Conservation (phyloP, 306 rosid species). For the Adenanthera pavonina region DNA sequence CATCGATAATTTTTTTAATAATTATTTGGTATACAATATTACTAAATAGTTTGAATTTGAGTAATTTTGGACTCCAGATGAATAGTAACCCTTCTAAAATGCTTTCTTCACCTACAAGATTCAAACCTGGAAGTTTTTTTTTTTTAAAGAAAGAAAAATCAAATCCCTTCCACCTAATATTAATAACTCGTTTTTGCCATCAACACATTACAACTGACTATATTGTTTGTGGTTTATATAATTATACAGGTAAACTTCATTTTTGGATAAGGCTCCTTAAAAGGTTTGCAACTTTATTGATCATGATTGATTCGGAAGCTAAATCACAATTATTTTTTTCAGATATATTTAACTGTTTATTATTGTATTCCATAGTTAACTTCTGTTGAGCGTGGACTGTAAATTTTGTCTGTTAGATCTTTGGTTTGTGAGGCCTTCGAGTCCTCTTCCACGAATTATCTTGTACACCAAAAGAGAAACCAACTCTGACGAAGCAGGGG, state of each 20-base stretch:
- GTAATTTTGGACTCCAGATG: too few relatives aligned
- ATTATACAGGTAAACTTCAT: too few relatives aligned
- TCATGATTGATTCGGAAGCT: not conserved
- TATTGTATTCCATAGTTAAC: not conserved
- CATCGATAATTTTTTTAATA: not conserved
- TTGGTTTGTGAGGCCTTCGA: not conserved
- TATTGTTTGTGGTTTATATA: not conserved
- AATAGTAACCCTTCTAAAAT: too few relatives aligned
- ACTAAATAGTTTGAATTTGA: too few relatives aligned
- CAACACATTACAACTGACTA: not conserved
- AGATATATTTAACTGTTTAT: not conserved
- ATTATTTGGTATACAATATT: too few relatives aligned
- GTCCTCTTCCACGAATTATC: too few relatives aligned
- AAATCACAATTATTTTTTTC: too few relatives aligned
- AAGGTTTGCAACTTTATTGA: not conserved
- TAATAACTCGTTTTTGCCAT: not conserved
- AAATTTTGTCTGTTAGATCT: not conserved
- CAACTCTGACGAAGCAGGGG: too few relatives aligned
- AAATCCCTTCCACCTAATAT: not conserved
- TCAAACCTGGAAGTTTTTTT: too few relatives aligned
- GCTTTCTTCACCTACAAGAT: too few relatives aligned
- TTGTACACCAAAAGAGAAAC: too few relatives aligned
- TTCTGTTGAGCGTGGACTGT: not conserved
- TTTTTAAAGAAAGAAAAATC: not conserved
- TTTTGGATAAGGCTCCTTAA: not conserved